Evolutionary conservation across 257 asterid genomes (phyloP), one percentile per base, ranked within the genome.

Genomic region (Galeopsis tetrahit): DNA sequence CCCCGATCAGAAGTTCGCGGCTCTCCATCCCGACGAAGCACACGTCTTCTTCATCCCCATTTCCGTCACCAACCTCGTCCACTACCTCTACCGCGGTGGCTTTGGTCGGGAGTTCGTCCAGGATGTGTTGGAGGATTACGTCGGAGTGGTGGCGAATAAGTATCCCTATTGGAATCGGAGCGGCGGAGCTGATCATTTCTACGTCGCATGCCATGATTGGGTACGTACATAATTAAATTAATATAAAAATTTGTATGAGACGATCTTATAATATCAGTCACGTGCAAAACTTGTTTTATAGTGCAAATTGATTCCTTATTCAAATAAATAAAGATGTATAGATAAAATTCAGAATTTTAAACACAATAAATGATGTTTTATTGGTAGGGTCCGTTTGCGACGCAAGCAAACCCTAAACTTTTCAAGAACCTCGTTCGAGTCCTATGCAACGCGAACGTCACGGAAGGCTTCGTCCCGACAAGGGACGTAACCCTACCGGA

Each of bases 151-250:
- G 6, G 71, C 90, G 1, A 42, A 69, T 10, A 85, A 72, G 74
- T 81, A 87, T 11, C 80, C 75, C 1, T 89, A 78, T 58, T 89
- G 96, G 96, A 87, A 89, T 17, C 38, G 85, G 36, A 87, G 81
- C 75, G 31, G 0, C 3, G 96, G 96, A 0, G 87, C 85, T 3
- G 96, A 89, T 51, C 96, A 89, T 43, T 89, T 89, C 84, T 74
- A 72, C 2, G 83, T 83, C 21, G 88, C 84, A 1, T 89, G 93
- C 74, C 96, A 89, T 72, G 96, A 89, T 52, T 89, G 96, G 96
- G 94, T 85, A 72, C 35, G 44, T 44, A 10, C 28, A 21, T 21
- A 21, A 21, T 21, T 21, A 21, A 21, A 21, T 21, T 21, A 21
- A 21, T 21, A 21, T 21, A 21, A 21, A 21, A 21, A 21, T 21